phyloP scores from a whole-genome alignment of 495 filamentous ascomycete species.

The Pyronema domesticum region DNA sequence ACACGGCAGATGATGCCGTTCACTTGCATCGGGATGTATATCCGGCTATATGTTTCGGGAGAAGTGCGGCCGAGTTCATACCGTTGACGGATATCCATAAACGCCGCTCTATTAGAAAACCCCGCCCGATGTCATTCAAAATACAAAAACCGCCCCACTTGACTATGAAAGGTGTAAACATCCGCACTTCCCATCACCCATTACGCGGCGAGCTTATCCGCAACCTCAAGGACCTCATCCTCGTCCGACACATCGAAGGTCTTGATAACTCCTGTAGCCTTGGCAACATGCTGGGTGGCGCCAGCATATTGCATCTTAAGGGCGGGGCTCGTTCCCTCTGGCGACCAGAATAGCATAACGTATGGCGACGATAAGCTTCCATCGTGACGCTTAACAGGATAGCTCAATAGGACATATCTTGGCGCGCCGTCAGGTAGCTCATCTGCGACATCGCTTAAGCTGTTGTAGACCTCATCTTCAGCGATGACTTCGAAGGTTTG shows the following conservation, averaged over 20 bases:
- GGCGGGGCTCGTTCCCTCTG: constrained; percentile 67
- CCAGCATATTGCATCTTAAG: constrained; percentile 86
- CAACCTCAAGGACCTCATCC: constrained; percentile 16
- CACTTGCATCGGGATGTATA: too few relatives aligned
- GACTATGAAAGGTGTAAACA: neutral
- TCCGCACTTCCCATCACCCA: neutral
- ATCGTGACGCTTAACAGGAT: constrained; percentile 35
- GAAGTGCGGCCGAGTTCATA: too few relatives aligned
- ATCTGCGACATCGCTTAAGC: constrained; percentile 60
- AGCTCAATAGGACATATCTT: constrained; percentile 73
- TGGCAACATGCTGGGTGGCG: constrained; percentile 87
- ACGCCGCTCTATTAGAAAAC: neutral
- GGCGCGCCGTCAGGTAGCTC: constrained; percentile 88
- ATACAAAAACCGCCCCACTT: too few relatives aligned
- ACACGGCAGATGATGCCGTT: too few relatives aligned
- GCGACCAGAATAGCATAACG: constrained; percentile 67
- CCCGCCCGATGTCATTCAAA: neutral
- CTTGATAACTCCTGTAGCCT: constrained; percentile 50
- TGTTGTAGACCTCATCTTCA: constrained; percentile 60
- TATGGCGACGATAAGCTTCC: constrained; percentile 61
- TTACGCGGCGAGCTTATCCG: constrained; percentile 22
- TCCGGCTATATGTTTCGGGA: too few relatives aligned
- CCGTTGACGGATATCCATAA: neutral
- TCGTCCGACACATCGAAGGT: constrained; percentile 19
- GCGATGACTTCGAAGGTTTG: constrained; percentile 67